Percentiles rank a stretch among this genome's conserved stretches.
Conservation (phyloP, 305 asterid genomes). For the Ajuga reptans region DNA sequence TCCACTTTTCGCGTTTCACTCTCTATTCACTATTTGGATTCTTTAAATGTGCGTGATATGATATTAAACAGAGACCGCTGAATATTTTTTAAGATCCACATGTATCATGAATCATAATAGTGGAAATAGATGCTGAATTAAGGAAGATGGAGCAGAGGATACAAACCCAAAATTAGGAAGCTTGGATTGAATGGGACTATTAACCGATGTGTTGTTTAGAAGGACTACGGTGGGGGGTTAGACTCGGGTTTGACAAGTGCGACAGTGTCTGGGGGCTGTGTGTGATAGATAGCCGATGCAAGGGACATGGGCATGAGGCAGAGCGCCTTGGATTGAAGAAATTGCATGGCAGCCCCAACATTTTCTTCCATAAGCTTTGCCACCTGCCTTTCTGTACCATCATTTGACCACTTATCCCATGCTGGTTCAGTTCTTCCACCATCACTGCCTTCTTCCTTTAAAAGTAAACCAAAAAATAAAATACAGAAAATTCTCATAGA, state of each 20-base stretch:
- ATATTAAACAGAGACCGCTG: too few species aligned
- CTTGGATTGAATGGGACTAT: conserved; percentile 17
- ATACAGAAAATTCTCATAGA: background rate
- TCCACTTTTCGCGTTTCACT: too few species aligned
- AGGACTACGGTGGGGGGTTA: conserved; percentile 44
- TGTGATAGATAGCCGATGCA: conserved; percentile 77
- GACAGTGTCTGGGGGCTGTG: conserved; percentile 59
- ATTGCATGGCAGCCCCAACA: conserved; percentile 89
- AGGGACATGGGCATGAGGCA: conserved; percentile 82
- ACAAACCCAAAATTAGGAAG: conserved; percentile 24
- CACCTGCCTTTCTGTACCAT: conserved; percentile 83
- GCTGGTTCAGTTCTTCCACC: conserved; percentile 62
- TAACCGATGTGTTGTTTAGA: background rate
- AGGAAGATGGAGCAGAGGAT: background rate
- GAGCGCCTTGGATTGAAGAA: conserved; percentile 88
- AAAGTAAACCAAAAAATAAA: conserved; percentile 1
- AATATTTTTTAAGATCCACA: too few species aligned
- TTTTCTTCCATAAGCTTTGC: conserved; percentile 99
- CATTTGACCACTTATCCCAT: conserved; percentile 95
- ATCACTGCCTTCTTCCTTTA: conserved; percentile 56
- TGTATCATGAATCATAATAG: too few species aligned
- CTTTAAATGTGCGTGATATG: too few species aligned
- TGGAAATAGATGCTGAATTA: too few species aligned
- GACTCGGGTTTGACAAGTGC: conserved; percentile 48
- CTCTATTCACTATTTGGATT: too few species aligned